Evolutionary conservation across 2,329 filamentous ascomycete genomes (phyloP), one percentile per base, ranked within the genome.

Genomic region (Emydomyces testavorans): DNA sequence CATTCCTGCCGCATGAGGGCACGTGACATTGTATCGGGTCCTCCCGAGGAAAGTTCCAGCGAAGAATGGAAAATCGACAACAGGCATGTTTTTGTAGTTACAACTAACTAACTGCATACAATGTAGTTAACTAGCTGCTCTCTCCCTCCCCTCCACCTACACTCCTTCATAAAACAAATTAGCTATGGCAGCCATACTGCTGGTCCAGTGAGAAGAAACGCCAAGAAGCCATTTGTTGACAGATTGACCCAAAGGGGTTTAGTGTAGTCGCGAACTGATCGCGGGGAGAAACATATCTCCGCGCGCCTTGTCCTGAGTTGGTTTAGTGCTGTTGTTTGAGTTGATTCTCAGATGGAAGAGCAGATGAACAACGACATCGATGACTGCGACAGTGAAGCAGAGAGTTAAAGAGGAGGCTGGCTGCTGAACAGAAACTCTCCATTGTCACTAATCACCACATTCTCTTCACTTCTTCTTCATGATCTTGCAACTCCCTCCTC

Each of bases 191-290:
- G n/a, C n/a, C n/a, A n/a, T n/a, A n/a, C n/a, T n/a, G n/a, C n/a
- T n/a, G n/a, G 26, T 11, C 11, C 26, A 28, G 26, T 11, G 26
- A 28, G 26, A 28, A 10, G 10, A 26, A 28, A 5, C 23, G 28
- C 38, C 37, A 48, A 43, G 46, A 48, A 36, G 28, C 29, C 8
- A 31, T 43, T 48, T 48, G 46, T 48, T 48, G 46, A 43, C 31
- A 40, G 43, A 15, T 6, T 2, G 31, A n/a, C 46, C 46, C 28
- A 37, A 37, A 48, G 5, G 31, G 29, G 46, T 13, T 31, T 48
- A 48, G 46, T 38, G 37, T 10, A 5, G 31, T 24, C 46, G 31
- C 46, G 46, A 48, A 48, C 38, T 1, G 11, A 31, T 7, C 46
- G 21, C 46, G 46, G 4, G 34, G 45, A 47, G 20, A 26, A 47